These are phyloP conservation scores for Penicillium fimorum DNA, from an alignment of 495 filamentous ascomycete species.

Conservation along the genomic window DNA sequence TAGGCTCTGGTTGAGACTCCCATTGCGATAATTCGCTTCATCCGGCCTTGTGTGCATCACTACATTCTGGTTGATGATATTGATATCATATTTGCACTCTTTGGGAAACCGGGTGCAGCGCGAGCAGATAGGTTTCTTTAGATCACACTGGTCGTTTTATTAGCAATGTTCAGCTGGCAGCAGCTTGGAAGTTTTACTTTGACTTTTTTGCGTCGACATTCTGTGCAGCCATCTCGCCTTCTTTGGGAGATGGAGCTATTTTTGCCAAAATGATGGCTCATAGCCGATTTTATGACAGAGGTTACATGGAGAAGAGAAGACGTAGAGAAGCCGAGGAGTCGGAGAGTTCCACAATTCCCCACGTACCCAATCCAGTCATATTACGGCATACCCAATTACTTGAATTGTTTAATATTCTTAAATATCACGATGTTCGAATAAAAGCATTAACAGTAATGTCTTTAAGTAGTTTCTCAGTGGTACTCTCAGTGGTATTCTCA, in stretches of 20 bases:
- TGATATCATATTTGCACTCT: conserved; percentile 27
- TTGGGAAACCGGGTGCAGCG: conserved; percentile 32
- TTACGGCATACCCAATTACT: background rate
- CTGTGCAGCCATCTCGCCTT: conserved; percentile 35
- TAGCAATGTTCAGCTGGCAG: background rate
- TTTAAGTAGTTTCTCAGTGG: too few relatives aligned
- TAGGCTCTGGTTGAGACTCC: background rate
- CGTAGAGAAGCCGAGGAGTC: background rate
- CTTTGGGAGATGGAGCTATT: conserved; percentile 5
- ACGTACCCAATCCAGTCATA: background rate
- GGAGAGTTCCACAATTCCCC: background rate
- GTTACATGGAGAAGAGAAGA: background rate
- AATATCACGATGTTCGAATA: background rate
- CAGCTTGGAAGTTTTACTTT: conserved; percentile 17
- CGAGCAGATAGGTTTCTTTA: conserved; percentile 28
- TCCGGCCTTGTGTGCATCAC: background rate
- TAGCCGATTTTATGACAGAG: background rate
- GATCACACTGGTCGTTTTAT: conserved; percentile 24
- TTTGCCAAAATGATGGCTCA: background rate
- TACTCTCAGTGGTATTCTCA: too few relatives aligned
- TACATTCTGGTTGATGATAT: conserved; percentile 16
- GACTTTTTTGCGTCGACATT: conserved; percentile 37
- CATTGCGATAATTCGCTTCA: background rate
- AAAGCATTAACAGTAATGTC: too few relatives aligned
- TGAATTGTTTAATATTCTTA: background rate